Evolutionary conservation across 495 filamentous ascomycete species (phyloP), one percentile per base, ranked within the genome.

Genomic region (Lasiosphaeria miniovina): DNA sequence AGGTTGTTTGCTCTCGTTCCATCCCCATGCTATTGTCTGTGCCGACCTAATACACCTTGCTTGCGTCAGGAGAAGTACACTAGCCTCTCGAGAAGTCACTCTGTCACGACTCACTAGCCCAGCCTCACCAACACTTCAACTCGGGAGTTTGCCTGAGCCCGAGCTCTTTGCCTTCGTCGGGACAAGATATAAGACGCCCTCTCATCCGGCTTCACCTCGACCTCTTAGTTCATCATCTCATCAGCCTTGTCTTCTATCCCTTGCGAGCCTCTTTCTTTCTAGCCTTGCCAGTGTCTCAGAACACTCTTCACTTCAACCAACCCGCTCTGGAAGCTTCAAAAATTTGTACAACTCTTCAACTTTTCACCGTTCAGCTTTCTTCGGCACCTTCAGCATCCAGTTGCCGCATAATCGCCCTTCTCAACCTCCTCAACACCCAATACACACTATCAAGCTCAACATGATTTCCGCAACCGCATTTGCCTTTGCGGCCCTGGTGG

Each of bases 381-480:
- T 35, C 5, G 24, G n/a, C 24, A 24, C 24, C 24, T 24, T 24
- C 24, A 24, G 24, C 24, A 24, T 24, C 24, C 24, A 24, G 24
- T 24, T 24, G 24, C 24, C 24, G 24, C 24, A 24, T 24, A 24
- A 24, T 24, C 24, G 24, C 24, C 24, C 24, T 24, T 24, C 24
- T 24, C 24, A 24, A 24, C 24, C 24, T 24, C 24, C 24, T 24
- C 24, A 24, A 24, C 24, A 24, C 24, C 24, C 50, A 11, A 5
- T 11, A 9, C 9, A 38, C n/a, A 31, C 12, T 11, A 2, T 3
- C 6, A 35, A 35, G 32, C 36, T n/a, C 63, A 68, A 14, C 14
- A 73, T 73, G 71, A 58, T 73, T 52, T 71, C 71, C n/a, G 50
- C 57, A 45, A 66, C 58, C 49, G 49, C 52, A 43, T 15, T 68